phyloP scores from a whole-genome alignment of 1,284 basidiomycete species.

The Calocybe gambosa region DNA sequence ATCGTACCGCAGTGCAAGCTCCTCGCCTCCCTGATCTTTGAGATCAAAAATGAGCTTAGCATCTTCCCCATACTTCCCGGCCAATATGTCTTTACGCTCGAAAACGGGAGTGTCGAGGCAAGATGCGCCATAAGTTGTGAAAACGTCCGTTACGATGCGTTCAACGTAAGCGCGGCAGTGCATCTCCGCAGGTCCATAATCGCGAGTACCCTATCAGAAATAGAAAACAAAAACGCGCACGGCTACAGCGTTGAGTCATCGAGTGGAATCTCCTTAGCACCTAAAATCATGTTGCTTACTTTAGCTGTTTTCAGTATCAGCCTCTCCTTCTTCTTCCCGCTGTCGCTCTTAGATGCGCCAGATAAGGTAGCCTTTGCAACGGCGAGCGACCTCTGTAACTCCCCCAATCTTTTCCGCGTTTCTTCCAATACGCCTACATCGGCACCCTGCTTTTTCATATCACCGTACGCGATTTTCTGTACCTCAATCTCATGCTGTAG shows the following conservation, averaged over 20 bases:
- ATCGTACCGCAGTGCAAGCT: slow-evolving; percentile 93
- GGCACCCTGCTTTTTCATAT: slow-evolving; percentile 51
- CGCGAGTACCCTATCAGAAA: slow-evolving; percentile 79
- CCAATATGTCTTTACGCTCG: slow-evolving; percentile 92
- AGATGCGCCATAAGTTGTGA: slow-evolving; percentile 85
- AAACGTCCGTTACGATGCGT: slow-evolving; percentile 81
- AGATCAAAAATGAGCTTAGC: slow-evolving; percentile 98
- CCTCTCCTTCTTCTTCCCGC: slow-evolving; percentile 55
- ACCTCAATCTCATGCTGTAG: slow-evolving; percentile 45
- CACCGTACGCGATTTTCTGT: slow-evolving; percentile 50
- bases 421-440: slow-evolving; percentile 49
- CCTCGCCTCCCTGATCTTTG: slow-evolving; percentile 97
- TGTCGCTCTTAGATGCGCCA: slow-evolving; percentile 17
- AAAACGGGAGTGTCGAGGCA: slow-evolving; percentile 98
- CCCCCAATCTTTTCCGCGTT: slow-evolving; percentile 62
- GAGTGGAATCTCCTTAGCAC: too few relatives aligned
- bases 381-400: slow-evolving; percentile 56
- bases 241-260: too few relatives aligned
- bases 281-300: too few relatives aligned
- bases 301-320: slow-evolving; percentile 77
- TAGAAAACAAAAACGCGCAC: background rate
- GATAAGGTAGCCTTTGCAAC: slow-evolving; percentile 26
- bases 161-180: slow-evolving; percentile 90
- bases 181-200: slow-evolving; percentile 95
- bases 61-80: slow-evolving; percentile 97